These are phyloP conservation scores for Backusella psychrophila DNA, from an alignment of 192 early-diverging fungal genomes.

Conservation along the genomic window DNA sequence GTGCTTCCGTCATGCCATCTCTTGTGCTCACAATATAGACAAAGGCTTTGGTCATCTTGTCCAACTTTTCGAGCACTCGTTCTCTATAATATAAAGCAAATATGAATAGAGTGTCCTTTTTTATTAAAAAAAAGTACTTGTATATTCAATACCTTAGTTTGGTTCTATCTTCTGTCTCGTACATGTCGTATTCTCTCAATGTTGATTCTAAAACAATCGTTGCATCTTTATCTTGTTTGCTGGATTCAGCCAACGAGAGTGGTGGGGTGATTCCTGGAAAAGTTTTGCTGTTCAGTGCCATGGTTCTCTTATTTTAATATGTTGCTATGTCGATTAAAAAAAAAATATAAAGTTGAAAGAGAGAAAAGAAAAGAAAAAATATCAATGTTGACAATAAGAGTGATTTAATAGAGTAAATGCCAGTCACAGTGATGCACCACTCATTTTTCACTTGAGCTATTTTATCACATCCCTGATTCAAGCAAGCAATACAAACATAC, in stretches of 20 bases:
- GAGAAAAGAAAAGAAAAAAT: too few relatives aligned
- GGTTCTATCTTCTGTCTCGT: conserved; percentile 56
- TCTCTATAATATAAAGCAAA: neutral
- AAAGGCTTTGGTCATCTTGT: conserved; percentile 53
- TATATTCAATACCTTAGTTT: conserved; percentile 41
- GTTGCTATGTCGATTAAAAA: too few relatives aligned
- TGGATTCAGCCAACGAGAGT: conserved; percentile 41
- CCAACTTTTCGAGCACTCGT: conserved; percentile 41
- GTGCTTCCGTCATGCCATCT: conserved; percentile 40
- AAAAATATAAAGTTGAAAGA: too few relatives aligned
- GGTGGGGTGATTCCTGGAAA: conserved; percentile 16
- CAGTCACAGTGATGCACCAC: too few relatives aligned
- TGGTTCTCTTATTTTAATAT: too few relatives aligned
- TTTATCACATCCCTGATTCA: too few relatives aligned
- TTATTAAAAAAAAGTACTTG: too few relatives aligned
- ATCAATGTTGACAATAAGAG: too few relatives aligned
- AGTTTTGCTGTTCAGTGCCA: neutral
- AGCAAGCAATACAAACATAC: too few relatives aligned
- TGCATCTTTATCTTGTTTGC: conserved; percentile 34
- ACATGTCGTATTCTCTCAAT: conserved; percentile 48
- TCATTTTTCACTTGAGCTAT: too few relatives aligned
- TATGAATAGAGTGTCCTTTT: neutral
- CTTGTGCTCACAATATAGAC: conserved; percentile 35
- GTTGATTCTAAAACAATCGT: conserved; percentile 44
- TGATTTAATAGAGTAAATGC: too few relatives aligned